phyloP scores from a whole-genome alignment of 1,139 yeast species.

The Candida albicans region DNA sequence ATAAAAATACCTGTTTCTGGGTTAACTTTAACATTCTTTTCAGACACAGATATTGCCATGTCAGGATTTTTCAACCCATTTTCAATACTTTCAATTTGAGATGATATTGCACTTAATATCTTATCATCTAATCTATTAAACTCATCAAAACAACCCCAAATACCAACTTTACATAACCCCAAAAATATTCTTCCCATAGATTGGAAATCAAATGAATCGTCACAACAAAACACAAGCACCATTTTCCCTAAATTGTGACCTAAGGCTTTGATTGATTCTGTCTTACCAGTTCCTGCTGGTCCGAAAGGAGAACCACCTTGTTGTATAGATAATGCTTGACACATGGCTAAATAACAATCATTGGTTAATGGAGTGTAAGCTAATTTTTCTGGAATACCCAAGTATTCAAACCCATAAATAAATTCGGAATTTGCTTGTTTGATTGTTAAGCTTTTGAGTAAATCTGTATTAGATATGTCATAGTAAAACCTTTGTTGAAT shows the following conservation, averaged over 20 bases:
- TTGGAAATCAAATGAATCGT: conserved; percentile 81
- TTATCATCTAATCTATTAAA: conserved; percentile 77
- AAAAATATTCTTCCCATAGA: conserved; percentile 75
- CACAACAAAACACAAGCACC: conserved; percentile 89
- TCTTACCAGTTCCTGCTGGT: conserved; percentile 98
- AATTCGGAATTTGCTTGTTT: conserved; percentile 54
- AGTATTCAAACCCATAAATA: conserved; percentile 77
- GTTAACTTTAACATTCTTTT: conserved; percentile 43
- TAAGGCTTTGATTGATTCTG: conserved; percentile 85
- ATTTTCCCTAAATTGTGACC: conserved; percentile 78
- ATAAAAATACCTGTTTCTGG: conserved; percentile 73
- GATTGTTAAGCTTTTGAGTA: conserved; percentile 40
- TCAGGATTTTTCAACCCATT: conserved; percentile 36
- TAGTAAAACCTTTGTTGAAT: conserved; percentile 55
- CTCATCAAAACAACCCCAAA: conserved; percentile 97
- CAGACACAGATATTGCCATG: conserved; percentile 47
- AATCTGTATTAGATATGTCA: conserved; percentile 23
- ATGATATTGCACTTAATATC: conserved; percentile 81
- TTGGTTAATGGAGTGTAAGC: conserved; percentile 78
- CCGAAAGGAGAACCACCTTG: conserved; percentile 94
- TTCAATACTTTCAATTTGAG: conserved; percentile 77
- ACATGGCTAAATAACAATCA: conserved; percentile 64
- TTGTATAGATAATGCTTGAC: conserved; percentile 70
- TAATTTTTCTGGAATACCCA: conserved; percentile 72
- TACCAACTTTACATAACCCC: conserved; percentile 86